Base-by-base conservation (phyloP, 1,284 basidiomycete species). In the Ceratobasidium papillatum region DNA sequence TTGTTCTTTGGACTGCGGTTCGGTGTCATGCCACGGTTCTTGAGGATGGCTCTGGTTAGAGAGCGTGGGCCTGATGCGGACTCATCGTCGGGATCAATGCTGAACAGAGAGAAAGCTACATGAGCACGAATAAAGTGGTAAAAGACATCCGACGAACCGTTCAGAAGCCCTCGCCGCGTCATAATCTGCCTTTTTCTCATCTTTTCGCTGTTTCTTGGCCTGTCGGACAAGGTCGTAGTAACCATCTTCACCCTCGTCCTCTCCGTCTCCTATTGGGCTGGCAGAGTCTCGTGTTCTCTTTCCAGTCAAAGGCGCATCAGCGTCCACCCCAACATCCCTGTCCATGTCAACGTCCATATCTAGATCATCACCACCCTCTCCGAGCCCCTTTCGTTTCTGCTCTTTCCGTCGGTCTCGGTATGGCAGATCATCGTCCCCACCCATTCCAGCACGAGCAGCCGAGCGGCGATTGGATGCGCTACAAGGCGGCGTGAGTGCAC, bases 11-110 rank as follows among this genome's bases (percentile, higher is more conserved):
- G 85, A 17, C 71, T 73, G 68, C 96, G 89, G 78, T 87, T 89
- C 1, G 96, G 95, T 19, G 95, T 98, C 76, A 98, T 89, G 75
- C 96, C 96, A 80, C 91, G 93, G 87, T 98, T 98, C 81, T 92
- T 90, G 79, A 97, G 86, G 79, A 98, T 98, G 7, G 94, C 91
- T 17, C 94, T 90, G 2, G 94, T 95, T 76, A 96, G 88, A 2
- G 90, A 89, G 41, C 96, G 91, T 54, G 95, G 96, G 3, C 94
- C 94, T 61, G 85, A 85, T 30, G 86, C 84, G 30, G 83, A 78
- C 43, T 84, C 84, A 49, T 88, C 82, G 56, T 81, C 85, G 45
- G 85, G 81, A 58, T 86, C 83, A 58, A 88, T 83, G 58, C 91
- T 90, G 78, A 9, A 51, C 43, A 77, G 68, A 38, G 38, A 43